Base-by-base conservation (phyloP, 2,329 filamentous ascomycete genomes). In the Fusarium phyllophilum region DNA sequence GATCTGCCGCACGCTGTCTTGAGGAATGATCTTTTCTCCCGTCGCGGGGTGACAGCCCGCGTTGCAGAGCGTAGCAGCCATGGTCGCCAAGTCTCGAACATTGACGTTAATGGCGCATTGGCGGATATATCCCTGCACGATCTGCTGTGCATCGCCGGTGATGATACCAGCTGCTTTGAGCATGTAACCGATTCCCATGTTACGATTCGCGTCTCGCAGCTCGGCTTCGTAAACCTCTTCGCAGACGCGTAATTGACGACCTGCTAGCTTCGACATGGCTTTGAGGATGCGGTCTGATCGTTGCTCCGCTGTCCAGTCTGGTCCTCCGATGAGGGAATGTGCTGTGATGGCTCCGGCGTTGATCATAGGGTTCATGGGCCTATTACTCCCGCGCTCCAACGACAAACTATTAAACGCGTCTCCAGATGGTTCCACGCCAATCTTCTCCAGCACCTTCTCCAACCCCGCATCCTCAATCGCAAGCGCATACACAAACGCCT, bases 41-140 rank as follows among this genome's bases (percentile, higher is more conserved):
- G 79, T 81, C 11, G 78, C 60, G 3, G 82, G 82, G 33, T 84
- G 80, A 6, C 81, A 76, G 11, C 82, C 82, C 3, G 76, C 81
- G 61, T 84, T 84, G 73, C 78, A 78, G 15, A 84, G 78, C 0
- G 81, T 83, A 4, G 82, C 81, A 8, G 82, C 82, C 82, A 84
- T 84, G 64, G 82, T 78, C 31, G 82, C 82, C 57, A 84, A 63
- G 61, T 84, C 82, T 10, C 82, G 79, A 12, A 83, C 82, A n/a
- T 81, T 84, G 72, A 83, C 82, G 33, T 83, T 84, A 70, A 84
- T 83, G 24, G 82, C 76, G 72, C 82, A 84, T 59, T 84, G 82
- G 4, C 82, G 81, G 31, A 83, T 82, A 65, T 84, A 84, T 18
- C 82, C 82, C 52, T 69, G 79, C 8, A 84, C 82, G 8, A 78